These are phyloP conservation scores for Amphibolis antarctica DNA, from an alignment of 106 monocot genomes.

Conservation along the genomic window DNA sequence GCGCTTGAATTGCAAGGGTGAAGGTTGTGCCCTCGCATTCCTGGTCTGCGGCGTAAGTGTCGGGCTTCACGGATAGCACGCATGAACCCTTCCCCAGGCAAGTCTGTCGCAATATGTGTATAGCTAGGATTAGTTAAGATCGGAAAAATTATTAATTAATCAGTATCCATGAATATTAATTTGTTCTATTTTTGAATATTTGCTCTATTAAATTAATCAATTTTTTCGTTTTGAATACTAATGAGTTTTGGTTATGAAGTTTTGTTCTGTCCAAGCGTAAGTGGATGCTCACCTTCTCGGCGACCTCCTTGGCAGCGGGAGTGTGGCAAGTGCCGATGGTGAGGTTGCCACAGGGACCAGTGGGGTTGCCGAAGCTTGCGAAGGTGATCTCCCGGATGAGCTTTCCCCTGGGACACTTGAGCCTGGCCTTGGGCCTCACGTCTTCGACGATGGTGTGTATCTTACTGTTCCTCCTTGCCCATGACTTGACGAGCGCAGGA, in stretches of 20 bases:
- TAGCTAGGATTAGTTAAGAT: no score
- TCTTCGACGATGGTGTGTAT: slow-evolving; percentile 21
- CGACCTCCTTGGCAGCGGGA: slow-evolving; percentile 21
- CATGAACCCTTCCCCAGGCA: slow-evolving; percentile 39
- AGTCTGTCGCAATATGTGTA: no score
- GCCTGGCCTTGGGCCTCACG: slow-evolving; percentile 28
- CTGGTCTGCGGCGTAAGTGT: slow-evolving; percentile 22
- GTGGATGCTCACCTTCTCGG: slow-evolving; percentile 78
- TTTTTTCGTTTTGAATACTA: no score
- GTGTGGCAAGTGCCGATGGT: slow-evolving; percentile 53
- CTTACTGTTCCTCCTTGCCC: slow-evolving; percentile 28
- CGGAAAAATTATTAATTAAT: no score
- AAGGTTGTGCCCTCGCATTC: slow-evolving; percentile 19
- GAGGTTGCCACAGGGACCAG: slow-evolving; percentile 52
- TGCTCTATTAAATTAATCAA: no score
- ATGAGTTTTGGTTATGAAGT: no score
- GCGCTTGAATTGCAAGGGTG: slow-evolving; percentile 39
- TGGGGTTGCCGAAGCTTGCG: slow-evolving; percentile 71
- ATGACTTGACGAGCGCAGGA: slow-evolving; percentile 28
- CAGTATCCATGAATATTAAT: no score
- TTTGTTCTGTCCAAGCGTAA: no score
- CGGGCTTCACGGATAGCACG: slow-evolving; percentile 17
- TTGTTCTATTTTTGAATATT: no score
- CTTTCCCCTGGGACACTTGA: slow-evolving; percentile 40
- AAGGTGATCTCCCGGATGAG: slow-evolving; percentile 46